Conservation (phyloP, 768 basidiomycete species). For the Boletus pseudo-olivaceus region DNA sequence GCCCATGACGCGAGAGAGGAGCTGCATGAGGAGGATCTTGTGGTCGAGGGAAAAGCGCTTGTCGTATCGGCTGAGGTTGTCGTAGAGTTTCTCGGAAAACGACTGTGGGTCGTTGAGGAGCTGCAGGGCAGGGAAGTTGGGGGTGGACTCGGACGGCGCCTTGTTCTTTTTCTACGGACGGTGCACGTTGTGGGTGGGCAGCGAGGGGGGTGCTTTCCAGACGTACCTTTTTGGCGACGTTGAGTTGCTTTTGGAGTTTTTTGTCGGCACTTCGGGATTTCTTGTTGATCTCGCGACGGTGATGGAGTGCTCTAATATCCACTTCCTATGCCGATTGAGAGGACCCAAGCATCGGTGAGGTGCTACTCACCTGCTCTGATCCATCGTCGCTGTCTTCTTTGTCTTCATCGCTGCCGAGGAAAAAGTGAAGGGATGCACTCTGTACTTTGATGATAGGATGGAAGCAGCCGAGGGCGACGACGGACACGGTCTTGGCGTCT, state of each 20-base stretch:
- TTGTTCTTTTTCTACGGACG: slow-evolving; percentile 36
- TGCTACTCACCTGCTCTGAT: slow-evolving; percentile 41
- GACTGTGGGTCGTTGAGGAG: slow-evolving; percentile 94
- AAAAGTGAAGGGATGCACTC: slow-evolving; percentile 92
- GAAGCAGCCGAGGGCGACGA: slow-evolving; percentile 87
- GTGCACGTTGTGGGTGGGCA: slow-evolving; percentile 28
- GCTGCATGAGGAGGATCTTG: slow-evolving; percentile 96
- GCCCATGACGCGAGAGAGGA: slow-evolving; percentile 91
- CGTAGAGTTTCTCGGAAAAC: slow-evolving; percentile 91
- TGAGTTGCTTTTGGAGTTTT: slow-evolving; percentile 71
- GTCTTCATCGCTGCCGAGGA: slow-evolving; percentile 85
- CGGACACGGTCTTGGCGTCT: slow-evolving; percentile 89
- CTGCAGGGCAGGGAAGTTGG: slow-evolving; percentile 91
- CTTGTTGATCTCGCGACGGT: slow-evolving; percentile 90
- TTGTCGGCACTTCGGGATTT: slow-evolving; percentile 83
- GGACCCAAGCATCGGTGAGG: neutral
- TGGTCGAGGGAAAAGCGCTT: slow-evolving; percentile 96
- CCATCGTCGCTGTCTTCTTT: slow-evolving; percentile 72
- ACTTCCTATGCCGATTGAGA: slow-evolving; percentile 41
- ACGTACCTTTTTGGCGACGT: slow-evolving; percentile 68
- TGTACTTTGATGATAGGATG: slow-evolving; percentile 95
- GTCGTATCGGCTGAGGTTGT: slow-evolving; percentile 78
- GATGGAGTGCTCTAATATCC: slow-evolving; percentile 72
- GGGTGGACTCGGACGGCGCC: slow-evolving; percentile 27
- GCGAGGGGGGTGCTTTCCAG: neutral